Evolutionary conservation across 805 yeast genomes (phyloP), one percentile per base, ranked within the genome.

Genomic region (Yarrowia sp.): DNA sequence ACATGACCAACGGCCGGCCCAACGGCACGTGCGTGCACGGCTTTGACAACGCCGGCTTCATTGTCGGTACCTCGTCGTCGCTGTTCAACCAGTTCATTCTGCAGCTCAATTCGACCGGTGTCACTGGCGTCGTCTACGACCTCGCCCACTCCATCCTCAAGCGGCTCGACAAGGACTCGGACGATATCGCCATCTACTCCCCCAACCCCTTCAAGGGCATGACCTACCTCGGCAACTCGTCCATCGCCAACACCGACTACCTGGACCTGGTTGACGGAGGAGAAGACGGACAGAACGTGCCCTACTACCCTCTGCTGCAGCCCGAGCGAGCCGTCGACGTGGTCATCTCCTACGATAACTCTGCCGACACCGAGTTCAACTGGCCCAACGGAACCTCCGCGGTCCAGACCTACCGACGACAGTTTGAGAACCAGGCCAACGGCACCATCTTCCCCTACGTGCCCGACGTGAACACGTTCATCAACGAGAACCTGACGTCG

Each of bases 41-140:
- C 3, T 88, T 84, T 69, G 97, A 92, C 77, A 91, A 91, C 74
- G 88, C 90, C 9, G 96, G 97, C 4, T 92, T 86, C 75, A 79
- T 90, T 41, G 80, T 91, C 78, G 97, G 96, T 45, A 88, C 97
- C 7, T 90, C 97, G 1, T 89, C 97, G 2, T 83, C 95, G 0
- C 78, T 92, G 61, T 92, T 92, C 81, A 91, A 90, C 75, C 87
- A 86, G 76, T 81, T 88, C 65, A 75, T 90, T 19, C 77, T 89
- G 55, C 83, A 83, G 72, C 77, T 89, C 69, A 87, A 89, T 75
- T 76, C 86, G 22, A 82, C 89, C 1, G 83, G 84, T 32, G 70
- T 85, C 1, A 73, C 82, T 3, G 86, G 87, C 15, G 79, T 80
- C 26, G 72, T 88, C 10, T 79, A 81, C 70, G 76, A 79, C n/a